Evolutionary conservation across 2,329 filamentous ascomycete species (phyloP).

Genomic region (Dendrostoma leiphaemia): DNA sequence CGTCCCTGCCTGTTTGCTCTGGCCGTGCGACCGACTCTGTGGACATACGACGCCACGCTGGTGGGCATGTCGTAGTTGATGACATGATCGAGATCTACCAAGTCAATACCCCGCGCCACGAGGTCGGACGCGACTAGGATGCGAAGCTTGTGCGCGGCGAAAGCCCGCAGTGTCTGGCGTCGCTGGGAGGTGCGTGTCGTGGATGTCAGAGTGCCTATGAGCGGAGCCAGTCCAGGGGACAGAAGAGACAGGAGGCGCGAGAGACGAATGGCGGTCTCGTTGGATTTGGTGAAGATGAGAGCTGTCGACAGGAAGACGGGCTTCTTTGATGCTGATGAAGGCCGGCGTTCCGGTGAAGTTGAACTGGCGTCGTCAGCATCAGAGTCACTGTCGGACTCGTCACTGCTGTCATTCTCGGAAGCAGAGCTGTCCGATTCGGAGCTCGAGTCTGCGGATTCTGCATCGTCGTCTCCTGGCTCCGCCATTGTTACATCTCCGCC

Average conservation of each 20-base stretch:
- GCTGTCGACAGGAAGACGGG: slow-evolving; percentile 42
- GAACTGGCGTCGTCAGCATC: slow-evolving; percentile 19
- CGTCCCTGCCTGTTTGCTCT: slow-evolving; percentile 72
- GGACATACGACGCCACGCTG: slow-evolving; percentile 80
- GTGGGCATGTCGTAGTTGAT: slow-evolving; percentile 91
- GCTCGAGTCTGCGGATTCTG: slow-evolving; percentile 26
- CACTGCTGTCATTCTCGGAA: slow-evolving; percentile 17
- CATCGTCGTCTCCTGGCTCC: slow-evolving; percentile 32
- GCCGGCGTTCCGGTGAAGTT: neutral
- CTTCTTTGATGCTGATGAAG: neutral
- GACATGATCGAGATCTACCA: slow-evolving; percentile 76
- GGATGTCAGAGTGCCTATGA: slow-evolving; percentile 72
- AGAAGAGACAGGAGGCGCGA: slow-evolving; percentile 73
- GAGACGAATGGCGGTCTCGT: slow-evolving; percentile 84
- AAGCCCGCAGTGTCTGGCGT: slow-evolving; percentile 65
- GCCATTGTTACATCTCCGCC: slow-evolving; percentile 36
- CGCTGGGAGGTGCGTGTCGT: slow-evolving; percentile 72
- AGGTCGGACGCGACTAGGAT: slow-evolving; percentile 89
- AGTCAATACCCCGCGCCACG: slow-evolving; percentile 86
- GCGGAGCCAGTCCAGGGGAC: slow-evolving; percentile 52
- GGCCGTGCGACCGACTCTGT: slow-evolving; percentile 88
- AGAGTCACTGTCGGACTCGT: slow-evolving; percentile 23
- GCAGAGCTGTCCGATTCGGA: slow-evolving; percentile 34
- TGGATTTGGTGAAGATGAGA: slow-evolving; percentile 88
- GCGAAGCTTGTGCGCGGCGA: slow-evolving; percentile 59